Base-by-base conservation (phyloP, 1,284 basidiomycete species). In the Paramarasmius palmivorus region DNA sequence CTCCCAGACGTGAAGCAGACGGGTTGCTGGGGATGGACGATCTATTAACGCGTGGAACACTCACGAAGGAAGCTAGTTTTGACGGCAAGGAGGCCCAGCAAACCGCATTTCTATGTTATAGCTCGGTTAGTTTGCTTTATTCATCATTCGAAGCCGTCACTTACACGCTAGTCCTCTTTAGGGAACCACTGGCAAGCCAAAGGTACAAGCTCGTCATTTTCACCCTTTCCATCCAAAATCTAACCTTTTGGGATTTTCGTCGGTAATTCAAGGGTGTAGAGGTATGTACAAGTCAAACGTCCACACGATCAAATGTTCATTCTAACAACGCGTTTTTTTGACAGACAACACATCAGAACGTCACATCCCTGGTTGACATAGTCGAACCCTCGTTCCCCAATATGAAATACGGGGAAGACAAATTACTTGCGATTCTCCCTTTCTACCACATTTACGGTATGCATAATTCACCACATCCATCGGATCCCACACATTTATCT, bases 21-120 rank as follows among this genome's bases (percentile, higher is more conserved):
- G 64, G 67, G 4, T 59, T 81, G 22, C 52, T 69, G 14, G 62
- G 61, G 14, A 58, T 82, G 22, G 69, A 74, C 2, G 70, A 78
- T 34, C 65, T 86, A 14, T 61, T 86, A 4, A 63, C 65, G 0
- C 62, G 69, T 2, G 83, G 83, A 1, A 65, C 66, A 14, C 64
- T 84, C n/a, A 54, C 61, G 7, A 60, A 65, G 7, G 81, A 83
- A 60, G 81, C 81, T 54, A 69, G 61, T 48, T 82, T 85, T 53
- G 75, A 82, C 17, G 78, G 75, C 0, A 60, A 70, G 1, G 63
- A 71, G 19, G 69, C 80, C 2, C 40, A 49, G 0, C 77, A 83
- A 58, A 86, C 85, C 0, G 68, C 73, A 1, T 83, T 83, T 59
- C 66, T 91, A 35, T 90, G 86, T 59, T 89, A 89, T 63, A 86